Evolutionary conservation across 805 yeast genomes (phyloP), one percentile per base, ranked within the genome.

Genomic region (Candida ficus): DNA sequence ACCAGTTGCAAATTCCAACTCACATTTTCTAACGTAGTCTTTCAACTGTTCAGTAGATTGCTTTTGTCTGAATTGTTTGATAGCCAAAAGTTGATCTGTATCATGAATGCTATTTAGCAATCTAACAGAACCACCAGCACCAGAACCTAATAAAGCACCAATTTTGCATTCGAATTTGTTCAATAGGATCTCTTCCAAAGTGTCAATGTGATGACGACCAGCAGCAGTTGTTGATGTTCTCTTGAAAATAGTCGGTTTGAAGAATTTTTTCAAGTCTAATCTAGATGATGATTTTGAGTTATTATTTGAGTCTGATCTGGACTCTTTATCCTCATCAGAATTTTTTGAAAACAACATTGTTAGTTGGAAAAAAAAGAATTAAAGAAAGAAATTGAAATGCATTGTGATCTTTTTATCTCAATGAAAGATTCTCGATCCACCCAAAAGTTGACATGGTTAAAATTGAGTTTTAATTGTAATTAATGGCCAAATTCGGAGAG

Each of bases 111-210:
- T 73, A 8, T 73, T 73, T 19, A 85, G 70, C 33, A 84, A 65
- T 50, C 84, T 71, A n/a, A 85, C 95, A 1, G 89, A 76, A 7
- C 95, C 95, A 36, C 95, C 95, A 11, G 93, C 95, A 42, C 95
- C 95, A 1, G 88, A 78, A 14, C 95, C 95, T 35, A 85, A 61
- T 43, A 80, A 73, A 56, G 82, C 81, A 37, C 91, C 90, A 46
- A 82, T 60, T 48, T 76, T 80, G 18, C 39, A 29, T 41, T 91
- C 87, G 57, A 84, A 85, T 53, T 83, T 80, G 43, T 68, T 70
- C 11, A 71, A 70, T 35, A 77, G 57, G 0, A 73, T 67, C 12
- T 80, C 75, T 44, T 75, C 80, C 25, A 43, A 29, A 70, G 70
- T 46, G 71, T 77, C 48, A 43, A 44, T 19, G 17, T 35, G 43